Evolutionary conservation across 352 stramenopile species (phyloP).

Genomic region (Pythium volutum): DNA sequence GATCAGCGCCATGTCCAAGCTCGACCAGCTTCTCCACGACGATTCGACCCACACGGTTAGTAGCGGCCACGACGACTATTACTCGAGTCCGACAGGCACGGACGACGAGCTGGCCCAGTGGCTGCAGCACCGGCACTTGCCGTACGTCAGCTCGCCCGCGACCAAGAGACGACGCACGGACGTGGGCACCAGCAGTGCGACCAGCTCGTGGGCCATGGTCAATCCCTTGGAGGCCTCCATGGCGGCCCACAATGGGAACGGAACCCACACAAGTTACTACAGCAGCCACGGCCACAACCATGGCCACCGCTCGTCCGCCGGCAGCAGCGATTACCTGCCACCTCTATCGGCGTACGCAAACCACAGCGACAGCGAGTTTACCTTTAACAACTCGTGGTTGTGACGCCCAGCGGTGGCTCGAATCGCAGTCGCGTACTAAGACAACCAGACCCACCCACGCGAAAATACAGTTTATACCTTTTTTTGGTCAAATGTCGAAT

Average conservation of each 20-base stretch:
- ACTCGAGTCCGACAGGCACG: conserved; percentile 45
- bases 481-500: conserved; percentile 4
- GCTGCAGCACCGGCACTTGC: conserved; percentile 27
- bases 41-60: conserved; percentile 20
- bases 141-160: background rate
- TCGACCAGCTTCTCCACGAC: conserved; percentile 69
- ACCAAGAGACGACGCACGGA: conserved; percentile 25
- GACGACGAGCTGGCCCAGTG: conserved; percentile 42
- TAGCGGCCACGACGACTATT: conserved; percentile 27
- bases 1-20: conserved; percentile 24
- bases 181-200: background rate
- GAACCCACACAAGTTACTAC: conserved; percentile 11
- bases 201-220: conserved; percentile 24
- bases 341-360: conserved; percentile 8
- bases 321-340: conserved; percentile 12
- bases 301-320: background rate
- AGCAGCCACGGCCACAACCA: conserved; percentile 8
- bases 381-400: conserved; percentile 21
- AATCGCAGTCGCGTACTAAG: no score
- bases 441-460: no score
- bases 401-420: no score
- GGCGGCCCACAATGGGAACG: background rate
- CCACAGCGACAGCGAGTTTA: conserved; percentile 14
- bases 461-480: conserved; percentile 16
- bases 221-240: conserved; percentile 40